Conservation (phyloP, 2,329 filamentous ascomycete species). For the Epichloe coenophiala region DNA sequence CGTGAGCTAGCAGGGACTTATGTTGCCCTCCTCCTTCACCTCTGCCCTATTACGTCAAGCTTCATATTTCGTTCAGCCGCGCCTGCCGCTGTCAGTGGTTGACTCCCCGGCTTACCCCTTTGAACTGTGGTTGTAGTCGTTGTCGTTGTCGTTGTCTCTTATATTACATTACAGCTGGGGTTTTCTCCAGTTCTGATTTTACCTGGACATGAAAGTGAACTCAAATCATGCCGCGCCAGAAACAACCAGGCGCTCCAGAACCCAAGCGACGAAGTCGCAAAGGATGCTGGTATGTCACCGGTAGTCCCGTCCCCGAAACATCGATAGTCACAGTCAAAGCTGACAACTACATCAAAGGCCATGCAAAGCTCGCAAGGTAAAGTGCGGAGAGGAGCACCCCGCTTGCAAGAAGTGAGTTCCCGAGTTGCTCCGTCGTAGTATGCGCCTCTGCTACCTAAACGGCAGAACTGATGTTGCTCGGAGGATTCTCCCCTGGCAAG, state of each 20-base stretch:
- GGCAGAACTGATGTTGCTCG: background rate
- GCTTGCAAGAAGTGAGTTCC: constrained; percentile 46
- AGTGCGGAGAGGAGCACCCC: constrained; percentile 70
- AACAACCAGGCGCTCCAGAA: constrained; percentile 28
- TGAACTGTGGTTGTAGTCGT: background rate
- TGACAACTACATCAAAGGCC: constrained; percentile 36
- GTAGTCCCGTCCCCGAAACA: background rate
- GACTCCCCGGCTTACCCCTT: background rate
- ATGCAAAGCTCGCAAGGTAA: constrained; percentile 59
- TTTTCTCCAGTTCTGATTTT: background rate
- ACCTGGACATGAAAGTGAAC: background rate
- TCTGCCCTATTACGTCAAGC: background rate
- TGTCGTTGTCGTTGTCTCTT: background rate
- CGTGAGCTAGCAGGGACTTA: background rate
- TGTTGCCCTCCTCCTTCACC: background rate
- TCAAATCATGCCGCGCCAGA: constrained; percentile 27
- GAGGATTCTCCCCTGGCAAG: too few species aligned
- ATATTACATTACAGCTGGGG: background rate
- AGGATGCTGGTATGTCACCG: constrained; percentile 27
- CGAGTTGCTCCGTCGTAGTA: background rate
- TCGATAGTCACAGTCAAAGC: background rate
- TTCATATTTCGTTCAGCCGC: background rate
- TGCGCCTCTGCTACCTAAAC: background rate
- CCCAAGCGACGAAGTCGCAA: constrained; percentile 31
- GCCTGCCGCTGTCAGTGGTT: background rate